Percentiles rank a stretch among this genome's conserved stretches.
Evolutionary conservation across 495 filamentous ascomycete species (phyloP).

Genomic region (Stereocaulon alpinum): DNA sequence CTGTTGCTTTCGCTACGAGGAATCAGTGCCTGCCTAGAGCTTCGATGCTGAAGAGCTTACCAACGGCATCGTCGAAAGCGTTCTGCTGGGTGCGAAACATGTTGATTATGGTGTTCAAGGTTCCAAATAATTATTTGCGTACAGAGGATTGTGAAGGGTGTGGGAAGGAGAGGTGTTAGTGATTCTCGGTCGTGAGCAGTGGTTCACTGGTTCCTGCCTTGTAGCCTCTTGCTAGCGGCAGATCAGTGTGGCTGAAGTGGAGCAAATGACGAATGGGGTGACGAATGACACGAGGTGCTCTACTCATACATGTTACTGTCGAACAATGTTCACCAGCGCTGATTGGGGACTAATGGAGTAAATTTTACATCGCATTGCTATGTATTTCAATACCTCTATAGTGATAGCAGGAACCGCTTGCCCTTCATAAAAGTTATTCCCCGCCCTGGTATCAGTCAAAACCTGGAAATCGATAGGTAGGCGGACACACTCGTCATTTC

Average conservation of each 20-base stretch:
- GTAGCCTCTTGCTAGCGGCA: constrained; percentile 6
- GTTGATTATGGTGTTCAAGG: background rate
- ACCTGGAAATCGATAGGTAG: background rate
- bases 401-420: background rate
- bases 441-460: background rate
- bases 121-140: background rate
- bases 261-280: constrained; percentile 3
- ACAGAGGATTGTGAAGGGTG: background rate
- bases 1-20: constrained; percentile 81
- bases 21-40: constrained; percentile 13
- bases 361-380: constrained; percentile 1
- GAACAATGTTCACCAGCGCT: background rate
- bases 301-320: background rate
- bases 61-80: constrained; percentile 71
- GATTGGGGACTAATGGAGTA: background rate
- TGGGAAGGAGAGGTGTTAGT: background rate
- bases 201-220: constrained; percentile 1
- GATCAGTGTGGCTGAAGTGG: constrained; percentile 7
- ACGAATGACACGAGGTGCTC: background rate
- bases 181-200: background rate
- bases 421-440: constrained; percentile 3
- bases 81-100: constrained; percentile 80
- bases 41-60: constrained; percentile 35
- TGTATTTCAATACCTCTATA: background rate
- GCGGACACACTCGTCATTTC: background rate